These are phyloP conservation scores for Kockiozyma suomiensis DNA, from an alignment of 805 yeast genomes.

Conservation along the genomic window DNA sequence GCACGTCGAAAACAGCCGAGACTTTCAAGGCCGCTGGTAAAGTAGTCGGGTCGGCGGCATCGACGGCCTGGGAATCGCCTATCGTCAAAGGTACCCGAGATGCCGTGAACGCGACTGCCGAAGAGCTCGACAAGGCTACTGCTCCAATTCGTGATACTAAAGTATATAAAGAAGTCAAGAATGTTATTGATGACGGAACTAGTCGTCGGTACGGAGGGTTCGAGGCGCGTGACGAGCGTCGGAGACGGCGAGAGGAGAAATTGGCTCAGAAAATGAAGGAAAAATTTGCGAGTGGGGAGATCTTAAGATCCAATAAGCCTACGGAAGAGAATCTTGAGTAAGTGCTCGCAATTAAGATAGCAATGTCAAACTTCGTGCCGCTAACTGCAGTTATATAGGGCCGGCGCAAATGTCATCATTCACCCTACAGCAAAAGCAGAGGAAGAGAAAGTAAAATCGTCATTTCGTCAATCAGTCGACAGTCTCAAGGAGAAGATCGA, in stretches of 20 bases:
- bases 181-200: conserved; percentile 90
- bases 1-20: conserved; percentile 64
- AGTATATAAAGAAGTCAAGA: conserved; percentile 83
- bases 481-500: conserved; percentile 67
- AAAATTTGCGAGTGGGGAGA: conserved; percentile 58
- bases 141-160: conserved; percentile 93
- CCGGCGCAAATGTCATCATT: conserved; percentile 1
- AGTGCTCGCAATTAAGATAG: no score
- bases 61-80: conserved; percentile 94
- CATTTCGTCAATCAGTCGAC: conserved; percentile 66
- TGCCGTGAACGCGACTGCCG: conserved; percentile 80
- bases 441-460: conserved; percentile 65
- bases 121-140: conserved; percentile 62
- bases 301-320: conserved; percentile 54
- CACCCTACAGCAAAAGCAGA: conserved; percentile 39
- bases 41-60: conserved; percentile 85
- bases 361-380: no score
- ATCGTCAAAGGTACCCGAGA: conserved; percentile 86
- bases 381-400: background rate
- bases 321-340: conserved; percentile 60
- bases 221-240: conserved; percentile 80
- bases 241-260: conserved; percentile 61
- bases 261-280: conserved; percentile 38
- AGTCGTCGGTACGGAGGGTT: conserved; percentile 90
- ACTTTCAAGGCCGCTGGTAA: conserved; percentile 89